phyloP scores from a whole-genome alignment of 805 yeast genomes.

The Candida sanyiensis region DNA sequence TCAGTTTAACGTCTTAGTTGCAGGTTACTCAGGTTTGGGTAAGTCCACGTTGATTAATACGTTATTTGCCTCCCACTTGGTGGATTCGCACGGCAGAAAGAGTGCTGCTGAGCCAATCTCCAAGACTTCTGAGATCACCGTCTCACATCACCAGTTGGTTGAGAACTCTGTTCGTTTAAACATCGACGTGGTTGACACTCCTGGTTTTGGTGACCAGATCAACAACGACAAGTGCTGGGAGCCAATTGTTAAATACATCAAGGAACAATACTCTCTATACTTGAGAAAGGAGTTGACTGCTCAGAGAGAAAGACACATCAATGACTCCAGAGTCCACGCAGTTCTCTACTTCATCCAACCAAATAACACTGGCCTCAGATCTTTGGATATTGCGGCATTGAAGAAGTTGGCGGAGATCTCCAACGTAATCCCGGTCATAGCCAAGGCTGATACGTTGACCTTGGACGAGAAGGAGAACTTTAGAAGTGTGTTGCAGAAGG shows the following conservation, averaged over 20 bases:
- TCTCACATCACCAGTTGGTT: constrained; percentile 58
- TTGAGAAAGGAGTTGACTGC: constrained; percentile 93
- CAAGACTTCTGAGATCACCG: constrained; percentile 80
- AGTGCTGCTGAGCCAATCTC: constrained; percentile 65
- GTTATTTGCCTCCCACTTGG: constrained; percentile 75
- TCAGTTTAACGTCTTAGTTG: constrained; percentile 90
- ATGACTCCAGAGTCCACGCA: constrained; percentile 91
- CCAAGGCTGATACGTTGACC: constrained; percentile 85
- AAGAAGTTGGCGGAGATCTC: constrained; percentile 83
- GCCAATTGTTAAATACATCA: constrained; percentile 87
- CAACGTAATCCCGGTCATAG: constrained; percentile 80
- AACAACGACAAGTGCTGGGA: constrained; percentile 97
- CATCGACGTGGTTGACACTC: constrained; percentile 89
- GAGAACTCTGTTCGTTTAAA: constrained; percentile 87
- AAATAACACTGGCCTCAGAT: constrained; percentile 76
- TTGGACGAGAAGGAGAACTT: constrained; percentile 75
- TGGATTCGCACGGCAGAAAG: constrained; percentile 68
- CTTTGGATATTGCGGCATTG: constrained; percentile 76
- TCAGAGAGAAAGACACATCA: constrained; percentile 75
- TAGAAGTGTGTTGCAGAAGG: constrained; percentile 71
- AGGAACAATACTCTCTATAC: constrained; percentile 89
- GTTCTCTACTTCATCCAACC: constrained; percentile 89
- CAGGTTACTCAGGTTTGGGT: constrained; percentile 91
- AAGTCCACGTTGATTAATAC: constrained; percentile 91
- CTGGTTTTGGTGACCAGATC: constrained; percentile 96